These are phyloP conservation scores for Plasmodiophora brassicae DNA, from an alignment of 208 protist species.

Conservation along the genomic window DNA sequence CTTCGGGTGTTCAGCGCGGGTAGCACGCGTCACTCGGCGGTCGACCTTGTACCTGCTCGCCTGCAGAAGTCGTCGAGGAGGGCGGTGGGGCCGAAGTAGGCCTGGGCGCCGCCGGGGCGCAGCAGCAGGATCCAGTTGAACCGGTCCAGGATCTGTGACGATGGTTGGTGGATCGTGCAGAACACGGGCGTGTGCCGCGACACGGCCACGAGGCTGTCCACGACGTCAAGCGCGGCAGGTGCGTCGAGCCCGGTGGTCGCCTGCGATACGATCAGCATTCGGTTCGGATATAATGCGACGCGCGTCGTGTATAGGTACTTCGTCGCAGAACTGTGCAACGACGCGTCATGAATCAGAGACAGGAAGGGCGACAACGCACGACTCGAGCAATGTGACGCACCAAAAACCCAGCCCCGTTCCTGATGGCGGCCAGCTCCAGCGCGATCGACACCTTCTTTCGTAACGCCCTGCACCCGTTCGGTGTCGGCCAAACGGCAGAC, in stretches of 20 bases:
- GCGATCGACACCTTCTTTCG: slow-evolving; percentile 21
- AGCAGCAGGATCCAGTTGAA: slow-evolving; percentile 4
- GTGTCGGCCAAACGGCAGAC: background rate
- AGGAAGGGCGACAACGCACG: no score
- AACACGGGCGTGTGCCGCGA: background rate
- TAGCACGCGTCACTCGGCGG: no score
- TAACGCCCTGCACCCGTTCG: no score
- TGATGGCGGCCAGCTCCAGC: background rate
- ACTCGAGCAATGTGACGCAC: background rate
- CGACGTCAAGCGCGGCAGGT: background rate
- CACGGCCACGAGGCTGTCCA: background rate
- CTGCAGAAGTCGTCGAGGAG: background rate
- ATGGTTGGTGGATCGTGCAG: slow-evolving; percentile 16
- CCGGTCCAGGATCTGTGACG: background rate
- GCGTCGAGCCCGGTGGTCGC: background rate
- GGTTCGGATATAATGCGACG: no score
- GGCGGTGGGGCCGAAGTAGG: background rate
- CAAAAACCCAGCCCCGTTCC: background rate
- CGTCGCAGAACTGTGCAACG: no score
- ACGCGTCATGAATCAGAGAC: no score
- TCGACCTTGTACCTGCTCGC: background rate
- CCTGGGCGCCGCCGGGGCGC: background rate
- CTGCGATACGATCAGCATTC: no score
- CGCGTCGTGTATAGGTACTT: background rate
- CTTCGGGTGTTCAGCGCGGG: no score